Evolutionary conservation across 768 basidiomycete species (phyloP).

Genomic region (Tephrocybe sp.): DNA sequence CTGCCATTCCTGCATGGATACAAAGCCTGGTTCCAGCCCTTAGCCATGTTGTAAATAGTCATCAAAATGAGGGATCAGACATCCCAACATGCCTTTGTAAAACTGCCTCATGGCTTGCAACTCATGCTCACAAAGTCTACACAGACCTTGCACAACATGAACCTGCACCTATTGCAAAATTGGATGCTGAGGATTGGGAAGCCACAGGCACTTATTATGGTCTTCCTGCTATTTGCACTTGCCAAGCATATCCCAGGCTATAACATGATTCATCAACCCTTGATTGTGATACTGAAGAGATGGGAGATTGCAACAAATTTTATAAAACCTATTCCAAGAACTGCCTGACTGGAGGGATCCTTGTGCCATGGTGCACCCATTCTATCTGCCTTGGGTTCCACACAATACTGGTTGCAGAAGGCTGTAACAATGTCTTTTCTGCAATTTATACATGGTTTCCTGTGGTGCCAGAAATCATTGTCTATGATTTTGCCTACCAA

Average conservation of each 20-base stretch:
- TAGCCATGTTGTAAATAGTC: background rate
- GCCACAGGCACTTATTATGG: constrained; percentile 5
- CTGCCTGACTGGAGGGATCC: constrained; percentile 27
- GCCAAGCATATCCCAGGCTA: background rate
- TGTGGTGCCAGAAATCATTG: constrained; percentile 15
- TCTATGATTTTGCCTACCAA: constrained; percentile 21
- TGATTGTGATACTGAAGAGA: constrained; percentile 3
- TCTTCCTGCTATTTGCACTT: background rate
- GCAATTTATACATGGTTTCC: constrained; percentile 34
- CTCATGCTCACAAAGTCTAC: background rate
- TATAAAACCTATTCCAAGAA: background rate
- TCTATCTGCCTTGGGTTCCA: constrained; percentile 33
- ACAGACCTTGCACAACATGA: background rate
- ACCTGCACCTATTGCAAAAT: background rate
- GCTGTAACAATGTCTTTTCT: constrained; percentile 38
- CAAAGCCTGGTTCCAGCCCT: constrained; percentile 1
- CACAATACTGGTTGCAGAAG: constrained; percentile 34
- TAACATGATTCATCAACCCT: background rate
- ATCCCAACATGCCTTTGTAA: background rate
- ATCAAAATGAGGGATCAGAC: background rate
- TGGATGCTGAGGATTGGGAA: background rate
- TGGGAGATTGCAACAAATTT: constrained; percentile 8
- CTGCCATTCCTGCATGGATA: background rate
- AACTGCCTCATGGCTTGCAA: constrained; percentile 1
- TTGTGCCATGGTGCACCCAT: constrained; percentile 33